A percentile compares a stretch with the other conserved stretches of the same genome.
Evolutionary conservation across 1,284 basidiomycete species (phyloP).

Genomic region (Golubevia pallescens): DNA sequence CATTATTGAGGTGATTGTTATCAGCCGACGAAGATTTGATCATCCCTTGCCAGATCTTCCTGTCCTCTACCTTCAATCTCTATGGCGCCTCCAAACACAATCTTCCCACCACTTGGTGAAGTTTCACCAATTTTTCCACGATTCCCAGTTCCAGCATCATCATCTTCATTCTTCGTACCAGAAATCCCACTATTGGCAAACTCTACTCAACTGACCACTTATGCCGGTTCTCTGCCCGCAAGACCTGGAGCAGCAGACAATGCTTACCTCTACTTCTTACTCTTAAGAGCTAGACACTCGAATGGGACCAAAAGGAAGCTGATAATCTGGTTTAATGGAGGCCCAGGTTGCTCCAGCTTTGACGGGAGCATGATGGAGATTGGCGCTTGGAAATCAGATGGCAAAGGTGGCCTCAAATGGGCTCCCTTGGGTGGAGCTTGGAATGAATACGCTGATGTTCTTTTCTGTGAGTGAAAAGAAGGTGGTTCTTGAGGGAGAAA

Average conservation of each 20-base stretch:
- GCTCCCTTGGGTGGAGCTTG: conserved; percentile 47
- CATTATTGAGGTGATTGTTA: no score
- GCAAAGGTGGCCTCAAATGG: conserved; percentile 44
- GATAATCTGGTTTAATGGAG: conserved; percentile 62
- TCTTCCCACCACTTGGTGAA: not conserved
- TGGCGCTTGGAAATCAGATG: conserved; percentile 45
- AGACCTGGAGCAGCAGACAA: conserved; percentile 21
- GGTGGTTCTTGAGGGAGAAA: no score
- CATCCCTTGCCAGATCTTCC: not conserved
- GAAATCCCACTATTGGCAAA: not conserved
- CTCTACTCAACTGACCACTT: not conserved
- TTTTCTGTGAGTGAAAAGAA: conserved; percentile 25
- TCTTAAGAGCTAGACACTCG: conserved; percentile 49
- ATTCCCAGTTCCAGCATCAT: not conserved
- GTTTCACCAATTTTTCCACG: not conserved
- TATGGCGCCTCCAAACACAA: not conserved
- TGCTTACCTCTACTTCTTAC: conserved; percentile 58
- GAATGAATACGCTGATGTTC: conserved; percentile 63
- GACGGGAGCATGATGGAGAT: conserved; percentile 64
- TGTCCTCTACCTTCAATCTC: not conserved
- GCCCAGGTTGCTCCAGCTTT: conserved; percentile 58
- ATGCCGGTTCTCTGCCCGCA: not conserved
- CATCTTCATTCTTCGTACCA: not conserved
- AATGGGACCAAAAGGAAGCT: conserved; percentile 41
- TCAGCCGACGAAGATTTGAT: not conserved